Base-by-base conservation (phyloP, 176 grass and related monocot genomes). In the Hordeum marinum region DNA sequence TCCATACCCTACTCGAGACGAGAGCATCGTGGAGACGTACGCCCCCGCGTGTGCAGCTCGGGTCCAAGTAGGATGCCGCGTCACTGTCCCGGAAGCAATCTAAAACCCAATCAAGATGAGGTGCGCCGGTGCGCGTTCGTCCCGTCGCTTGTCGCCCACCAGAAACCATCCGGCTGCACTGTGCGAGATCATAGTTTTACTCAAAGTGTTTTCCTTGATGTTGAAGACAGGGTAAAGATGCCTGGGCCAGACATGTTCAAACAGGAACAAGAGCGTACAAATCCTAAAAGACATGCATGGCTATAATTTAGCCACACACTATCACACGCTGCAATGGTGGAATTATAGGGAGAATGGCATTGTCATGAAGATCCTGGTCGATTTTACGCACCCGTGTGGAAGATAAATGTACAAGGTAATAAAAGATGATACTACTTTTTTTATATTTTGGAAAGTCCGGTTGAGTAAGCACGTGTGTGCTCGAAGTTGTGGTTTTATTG, bases 191-290 rank as follows among this genome's bases (percentile, higher is more conserved):
- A 74, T 74, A 50, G 58, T 83, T 87, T 61, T 79, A 84, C 72
- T 85, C 82, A 88, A 88, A 91, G 90, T 25, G 25, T 64, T 77
- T 85, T 82, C 72, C 90, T 85, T 91, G 12, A 85, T 85, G 25
- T 73, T 69, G 42, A 91, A 37, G 86, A 91, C 78, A 91, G 42
- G 78, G 8, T 72, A 80, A 70, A 87, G 75, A 17, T 31, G 21
- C n/a, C 23, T n/a, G 18, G 65, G 46, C 74, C 82, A 67, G 21
- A 69, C 14, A 73, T 67, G 40, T 10, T 73, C 15, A 23, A 80
- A 90, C 84, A 76, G 11, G 39, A 68, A 63, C 89, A 79, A 29
- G 43, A 75, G 43, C 58, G 72, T 67, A 40, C 15, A 65, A 34
- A 40, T n/a, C n/a, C 9, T 13, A 72, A 32, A 67, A 65, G 36